phyloP scores from a whole-genome alignment of 306 rosid species.

The Cucurbita ficifolia region DNA sequence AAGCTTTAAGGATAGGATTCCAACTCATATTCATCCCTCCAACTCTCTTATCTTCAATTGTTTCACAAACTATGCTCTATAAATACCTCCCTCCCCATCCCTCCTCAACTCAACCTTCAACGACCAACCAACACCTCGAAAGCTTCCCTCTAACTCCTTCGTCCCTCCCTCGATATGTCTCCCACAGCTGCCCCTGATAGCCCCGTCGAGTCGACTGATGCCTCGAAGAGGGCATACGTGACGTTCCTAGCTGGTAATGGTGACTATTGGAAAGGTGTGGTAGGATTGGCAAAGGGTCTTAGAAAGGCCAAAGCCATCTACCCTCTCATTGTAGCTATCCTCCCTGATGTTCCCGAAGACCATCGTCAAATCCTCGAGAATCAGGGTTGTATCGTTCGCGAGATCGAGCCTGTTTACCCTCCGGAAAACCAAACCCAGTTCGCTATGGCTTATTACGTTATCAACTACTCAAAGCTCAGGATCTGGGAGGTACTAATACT shows the following conservation, averaged over 20 bases:
- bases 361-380: slow-evolving; percentile 26
- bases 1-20: slow-evolving; percentile 1
- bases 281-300: slow-evolving; percentile 39
- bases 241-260: slow-evolving; percentile 43
- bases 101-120: slow-evolving; percentile 3
- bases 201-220: neutral
- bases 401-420: slow-evolving; percentile 32
- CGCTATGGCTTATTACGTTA: slow-evolving; percentile 46
- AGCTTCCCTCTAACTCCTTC: neutral
- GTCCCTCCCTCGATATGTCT: slow-evolving; percentile 2
- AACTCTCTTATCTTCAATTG: too few species aligned
- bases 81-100: neutral
- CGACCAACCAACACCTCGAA: neutral
- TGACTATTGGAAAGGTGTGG: slow-evolving; percentile 43
- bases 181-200: neutral
- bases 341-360: slow-evolving; percentile 38
- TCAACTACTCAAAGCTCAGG: slow-evolving; percentile 50
- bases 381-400: slow-evolving; percentile 35
- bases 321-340: slow-evolving; percentile 36
- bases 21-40: neutral
- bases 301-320: slow-evolving; percentile 24
- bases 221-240: slow-evolving; percentile 26
- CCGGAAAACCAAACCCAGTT: slow-evolving; percentile 22
- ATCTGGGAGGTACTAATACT: slow-evolving; percentile 34
- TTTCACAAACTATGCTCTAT: neutral